Base-by-base conservation (phyloP, 176 grass and related monocot species). In the Coix lacrymajobi region DNA sequence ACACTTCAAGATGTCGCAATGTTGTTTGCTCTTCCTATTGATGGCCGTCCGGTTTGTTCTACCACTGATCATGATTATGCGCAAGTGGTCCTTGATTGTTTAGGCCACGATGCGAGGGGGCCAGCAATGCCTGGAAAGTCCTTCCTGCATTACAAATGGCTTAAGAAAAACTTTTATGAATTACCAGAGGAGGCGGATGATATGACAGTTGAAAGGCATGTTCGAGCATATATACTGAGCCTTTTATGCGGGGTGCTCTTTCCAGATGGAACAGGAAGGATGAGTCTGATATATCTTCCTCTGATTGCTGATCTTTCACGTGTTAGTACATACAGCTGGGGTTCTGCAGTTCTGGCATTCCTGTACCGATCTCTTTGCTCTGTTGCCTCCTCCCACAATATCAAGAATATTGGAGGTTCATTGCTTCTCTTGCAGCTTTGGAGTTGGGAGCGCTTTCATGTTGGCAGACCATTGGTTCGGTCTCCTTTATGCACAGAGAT, bases 341-440 rank as follows among this genome's bases (percentile, higher is more conserved):
- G 84, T 38, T 81, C 77, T 28, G 91, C 77, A 24, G 87, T 89
- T 20, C 81, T 93, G 30, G 81, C 87, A 17, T 93, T 90, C 61
- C 60, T 90, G 60, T 93, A 93, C 80, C 84, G 87, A 67, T 85
- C 87, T 81, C 87, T 93, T 70, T 93, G 91, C 48, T 90, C 88
- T 34, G 91, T 83, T 77, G 75, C 91, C 24, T 85, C 87, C 49
- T 87, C 91, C 73, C 58, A 82, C 71, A 89, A 87, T 69, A 93
- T 90, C 57, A 90, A 90, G 83, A 85, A 89, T 69, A 93, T 84
- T 38, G 87, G 61, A 33, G 91, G 91, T 66, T 90, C 91, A 45
- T 84, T 93, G 85, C 85, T 93, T 76, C 82, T 93, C 36, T 80
- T 93, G 80, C 91, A 93, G 74, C 88, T 93, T 66, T 93, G 91